Percentiles rank a stretch among this genome's conserved stretches.
phyloP scores from a whole-genome alignment of 371 early-diverging fungal genomes.

The Mucor irregularis region DNA sequence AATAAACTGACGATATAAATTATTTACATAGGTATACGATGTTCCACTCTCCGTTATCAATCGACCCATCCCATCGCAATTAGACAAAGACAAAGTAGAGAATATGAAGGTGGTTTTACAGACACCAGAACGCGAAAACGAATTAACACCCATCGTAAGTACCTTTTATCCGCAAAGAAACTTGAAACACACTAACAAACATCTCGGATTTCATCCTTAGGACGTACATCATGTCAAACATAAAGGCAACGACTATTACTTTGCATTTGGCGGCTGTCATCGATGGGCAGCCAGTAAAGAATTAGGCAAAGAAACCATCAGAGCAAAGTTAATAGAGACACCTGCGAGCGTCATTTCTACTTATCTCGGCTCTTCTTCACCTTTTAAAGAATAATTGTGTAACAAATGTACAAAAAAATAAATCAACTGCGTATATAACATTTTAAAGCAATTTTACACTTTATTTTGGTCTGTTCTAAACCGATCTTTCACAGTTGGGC shows the following conservation, averaged over 20 bases:
- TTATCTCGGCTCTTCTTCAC: conserved; percentile 44
- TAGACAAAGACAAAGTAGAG: conserved; percentile 46
- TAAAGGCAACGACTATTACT: conserved; percentile 47
- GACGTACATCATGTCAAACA: conserved; percentile 45
- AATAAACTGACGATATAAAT: not conserved
- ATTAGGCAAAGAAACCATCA: conserved; percentile 36
- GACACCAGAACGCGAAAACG: conserved; percentile 26
- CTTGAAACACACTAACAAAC: not conserved
- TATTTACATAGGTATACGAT: conserved; percentile 29
- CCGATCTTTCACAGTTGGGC: conserved; percentile 24
- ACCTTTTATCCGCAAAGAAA: not conserved
- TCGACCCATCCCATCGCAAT: conserved; percentile 44
- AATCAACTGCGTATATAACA: not conserved
- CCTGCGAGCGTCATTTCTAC: conserved; percentile 42
- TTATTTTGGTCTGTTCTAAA: conserved; percentile 12
- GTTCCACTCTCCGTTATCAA: conserved; percentile 46
- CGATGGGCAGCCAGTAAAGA: conserved; percentile 54
- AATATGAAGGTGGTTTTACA: conserved; percentile 36
- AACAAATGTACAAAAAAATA: not conserved
- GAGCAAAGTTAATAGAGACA: conserved; percentile 44
- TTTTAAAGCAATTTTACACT: not conserved
- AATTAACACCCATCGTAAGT: conserved; percentile 50
- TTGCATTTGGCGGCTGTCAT: conserved; percentile 54
- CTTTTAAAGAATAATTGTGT: conserved; percentile 29
- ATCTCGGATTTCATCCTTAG: conserved; percentile 9